A percentile compares a stretch with the other conserved stretches of the same genome.
phyloP scores from a whole-genome alignment of 345 rosid genomes.

The Syzygium aqueum region DNA sequence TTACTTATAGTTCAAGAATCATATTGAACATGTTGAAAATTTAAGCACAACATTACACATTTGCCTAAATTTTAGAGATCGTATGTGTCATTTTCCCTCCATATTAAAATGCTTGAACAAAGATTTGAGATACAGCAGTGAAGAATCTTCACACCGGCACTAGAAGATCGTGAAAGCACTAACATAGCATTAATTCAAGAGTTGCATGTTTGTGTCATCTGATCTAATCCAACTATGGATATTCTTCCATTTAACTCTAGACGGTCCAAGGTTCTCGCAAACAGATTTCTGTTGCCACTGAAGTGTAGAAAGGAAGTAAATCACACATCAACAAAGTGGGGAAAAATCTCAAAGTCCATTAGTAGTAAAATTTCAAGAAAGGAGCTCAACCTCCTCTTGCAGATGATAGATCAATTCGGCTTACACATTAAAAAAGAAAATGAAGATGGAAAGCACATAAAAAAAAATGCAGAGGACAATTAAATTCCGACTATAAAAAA shows the following conservation, averaged over 20 bases:
- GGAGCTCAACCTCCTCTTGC: not conserved
- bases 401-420: not conserved
- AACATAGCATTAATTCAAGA: not conserved
- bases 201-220: not conserved
- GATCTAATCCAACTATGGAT: not conserved
- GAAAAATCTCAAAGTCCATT: not conserved
- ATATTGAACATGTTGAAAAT: not conserved
- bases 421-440: not conserved
- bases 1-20: not conserved
- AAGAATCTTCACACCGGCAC: not conserved
- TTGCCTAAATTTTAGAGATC: fast-evolving
- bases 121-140: not conserved
- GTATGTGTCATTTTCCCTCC: not conserved
- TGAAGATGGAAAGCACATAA: not conserved
- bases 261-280: not conserved
- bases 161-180: not conserved
- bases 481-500: not conserved
- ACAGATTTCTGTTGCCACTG: not conserved
- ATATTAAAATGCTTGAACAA: not conserved
- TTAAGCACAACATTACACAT: not conserved
- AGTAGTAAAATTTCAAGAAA: not conserved
- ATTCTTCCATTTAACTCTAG: not conserved
- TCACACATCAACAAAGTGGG: not conserved
- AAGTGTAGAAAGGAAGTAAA: not conserved
- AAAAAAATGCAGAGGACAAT: not conserved